Evolutionary conservation across 2,329 filamentous ascomycete species (phyloP), one percentile per base, ranked within the genome.

Genomic region (Colletotrichum cordylinicola): DNA sequence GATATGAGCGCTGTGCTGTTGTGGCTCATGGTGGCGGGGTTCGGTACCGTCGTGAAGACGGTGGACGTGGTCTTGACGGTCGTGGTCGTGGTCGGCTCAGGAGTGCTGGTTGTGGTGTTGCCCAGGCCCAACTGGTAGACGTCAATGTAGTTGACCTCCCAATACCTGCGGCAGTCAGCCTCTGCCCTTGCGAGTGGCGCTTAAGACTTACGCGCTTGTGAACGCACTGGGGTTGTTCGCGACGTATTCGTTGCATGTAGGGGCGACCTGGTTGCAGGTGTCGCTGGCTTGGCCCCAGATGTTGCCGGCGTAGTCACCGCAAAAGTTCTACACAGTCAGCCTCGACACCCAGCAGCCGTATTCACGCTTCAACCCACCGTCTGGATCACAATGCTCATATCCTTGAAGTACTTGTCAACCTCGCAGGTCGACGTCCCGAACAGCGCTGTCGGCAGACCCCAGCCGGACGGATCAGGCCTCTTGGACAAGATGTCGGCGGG

Each of bases 301-400:
- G 7, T 82, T 82, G 56, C 83, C 92, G 1, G 93, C 94, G 88
- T 94, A 96, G 80, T 93, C 91, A 31, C 95, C 95, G 81, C 95
- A 97, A 82, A 97, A 95, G 67, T 94, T 88, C 87, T 89, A 60
- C 18, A 7, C 21, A 10, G 16, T 73, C 55, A 73, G 69, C 27
- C 6, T 52, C 56, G 31, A 10, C 18, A 73, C 24, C 8, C 31
- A 62, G 31, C 16, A 21, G 12, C 31, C 31, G 2, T 33, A 12
- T 6, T 62, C 18, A 33, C 31, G 4, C 18, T 24, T 39, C 61
- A 9, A 31, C 83, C 78, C 72, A 88, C 88, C 58, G 92, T 96
- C 80, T 95, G 92, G 79, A 96, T 90, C 55, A 95, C 92, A 72
- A 98, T 90, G 78, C 91, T 91, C 88, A 96, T 90, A 67, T 93